Conservation (phyloP, 306 rosid species). For the Ochetophila trinervis region DNA sequence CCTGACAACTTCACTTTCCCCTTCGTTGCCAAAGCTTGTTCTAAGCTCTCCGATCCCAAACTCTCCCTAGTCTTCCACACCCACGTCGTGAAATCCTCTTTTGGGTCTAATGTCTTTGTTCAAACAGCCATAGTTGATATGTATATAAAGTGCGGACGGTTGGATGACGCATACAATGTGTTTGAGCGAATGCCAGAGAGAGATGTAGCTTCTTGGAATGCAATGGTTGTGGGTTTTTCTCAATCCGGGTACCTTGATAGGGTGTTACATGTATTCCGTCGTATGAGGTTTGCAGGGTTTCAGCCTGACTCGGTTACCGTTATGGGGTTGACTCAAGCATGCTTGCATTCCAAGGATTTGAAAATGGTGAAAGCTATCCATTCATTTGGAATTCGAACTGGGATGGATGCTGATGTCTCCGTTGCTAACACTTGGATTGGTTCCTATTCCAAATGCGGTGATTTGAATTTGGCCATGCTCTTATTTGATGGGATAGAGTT, state of each 20-base stretch:
- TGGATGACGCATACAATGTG: slow-evolving; percentile 34
- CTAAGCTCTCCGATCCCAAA: background rate
- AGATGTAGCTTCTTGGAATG: slow-evolving; percentile 60
- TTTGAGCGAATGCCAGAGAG: slow-evolving; percentile 50
- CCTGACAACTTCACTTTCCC: background rate
- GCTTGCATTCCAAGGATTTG: slow-evolving; percentile 28
- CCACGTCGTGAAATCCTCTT: background rate
- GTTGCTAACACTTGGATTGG: slow-evolving; percentile 61
- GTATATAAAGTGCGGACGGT: background rate
- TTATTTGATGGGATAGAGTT: slow-evolving; percentile 41
- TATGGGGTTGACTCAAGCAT: slow-evolving; percentile 42
- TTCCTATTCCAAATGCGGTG: slow-evolving; percentile 60
- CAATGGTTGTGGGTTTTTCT: slow-evolving; percentile 55
- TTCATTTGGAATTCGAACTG: slow-evolving; percentile 48
- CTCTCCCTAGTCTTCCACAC: background rate
- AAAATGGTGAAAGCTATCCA: slow-evolving; percentile 43
- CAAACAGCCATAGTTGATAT: background rate
- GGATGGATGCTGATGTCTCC: slow-evolving; percentile 40
- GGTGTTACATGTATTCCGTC: slow-evolving; percentile 31
- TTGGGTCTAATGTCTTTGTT: background rate
- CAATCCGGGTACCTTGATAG: slow-evolving; percentile 34
- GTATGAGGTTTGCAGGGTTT: slow-evolving; percentile 49
- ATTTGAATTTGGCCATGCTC: slow-evolving; percentile 39
- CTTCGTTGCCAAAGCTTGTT: background rate
- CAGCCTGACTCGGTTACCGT: slow-evolving; percentile 49